These are phyloP conservation scores for Aspergillus sp. DNA, from an alignment of 2,329 filamentous ascomycete genomes.

Conservation along the genomic window DNA sequence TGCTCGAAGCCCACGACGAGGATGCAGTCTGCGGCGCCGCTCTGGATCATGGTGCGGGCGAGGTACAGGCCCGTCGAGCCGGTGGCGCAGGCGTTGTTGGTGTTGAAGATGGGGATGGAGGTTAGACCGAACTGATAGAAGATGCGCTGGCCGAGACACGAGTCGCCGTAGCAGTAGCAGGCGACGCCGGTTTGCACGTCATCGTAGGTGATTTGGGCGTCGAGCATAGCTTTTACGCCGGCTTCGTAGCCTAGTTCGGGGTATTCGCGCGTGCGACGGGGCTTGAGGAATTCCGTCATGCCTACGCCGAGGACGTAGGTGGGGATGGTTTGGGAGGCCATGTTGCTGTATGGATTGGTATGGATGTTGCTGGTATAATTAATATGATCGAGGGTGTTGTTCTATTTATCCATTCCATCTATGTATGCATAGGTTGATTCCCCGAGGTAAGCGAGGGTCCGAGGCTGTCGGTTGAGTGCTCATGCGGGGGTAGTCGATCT, in stretches of 20 bases:
- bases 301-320: conserved; percentile 94
- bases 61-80: conserved; percentile 88
- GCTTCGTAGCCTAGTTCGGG: conserved; percentile 92
- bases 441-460: background rate
- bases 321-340: conserved; percentile 38
- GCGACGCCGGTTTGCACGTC: conserved; percentile 92
- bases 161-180: conserved; percentile 98
- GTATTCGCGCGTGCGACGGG: conserved; percentile 89
- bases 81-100: conserved; percentile 98
- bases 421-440: background rate
- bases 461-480: background rate
- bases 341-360: background rate
- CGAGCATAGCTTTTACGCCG: conserved; percentile 80
- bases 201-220: conserved; percentile 84
- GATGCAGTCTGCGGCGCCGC: conserved; percentile 81
- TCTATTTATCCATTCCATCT: no score
- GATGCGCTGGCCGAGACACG: conserved; percentile 89
- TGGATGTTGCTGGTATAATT: no score
- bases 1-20: conserved; percentile 96
- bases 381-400: no score
- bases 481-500: background rate
- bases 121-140: conserved; percentile 99
- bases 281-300: conserved; percentile 99
- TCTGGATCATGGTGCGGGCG: conserved; percentile 73
- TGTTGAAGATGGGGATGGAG: conserved; percentile 92